These are phyloP conservation scores for Microbotryomycetes sp. DNA, from an alignment of 1,284 basidiomycete species.

Conservation along the genomic window DNA sequence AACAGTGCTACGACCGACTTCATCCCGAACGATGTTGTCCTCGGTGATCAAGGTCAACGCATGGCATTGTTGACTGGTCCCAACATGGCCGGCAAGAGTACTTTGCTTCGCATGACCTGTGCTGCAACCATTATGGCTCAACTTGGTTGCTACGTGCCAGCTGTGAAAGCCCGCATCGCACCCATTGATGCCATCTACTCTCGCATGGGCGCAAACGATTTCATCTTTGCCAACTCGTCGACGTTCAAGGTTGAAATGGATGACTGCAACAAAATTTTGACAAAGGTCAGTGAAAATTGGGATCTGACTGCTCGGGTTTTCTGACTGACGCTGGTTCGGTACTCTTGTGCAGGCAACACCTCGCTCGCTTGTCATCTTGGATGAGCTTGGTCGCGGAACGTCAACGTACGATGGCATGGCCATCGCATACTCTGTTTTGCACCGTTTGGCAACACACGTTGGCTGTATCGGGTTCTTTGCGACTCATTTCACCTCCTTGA, in stretches of 20 bases:
- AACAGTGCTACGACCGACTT: conserved; percentile 54
- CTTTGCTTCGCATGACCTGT: conserved; percentile 79
- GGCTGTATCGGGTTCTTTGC: conserved; percentile 61
- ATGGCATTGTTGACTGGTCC: conserved; percentile 90
- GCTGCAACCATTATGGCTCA: conserved; percentile 38
- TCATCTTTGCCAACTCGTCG: conserved; percentile 90
- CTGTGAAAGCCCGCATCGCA: conserved; percentile 68
- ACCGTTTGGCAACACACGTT: conserved; percentile 83
- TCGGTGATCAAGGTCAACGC: conserved; percentile 68
- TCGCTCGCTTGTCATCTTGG: conserved; percentile 85
- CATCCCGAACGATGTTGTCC: conserved; percentile 86
- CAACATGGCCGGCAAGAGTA: conserved; percentile 52
- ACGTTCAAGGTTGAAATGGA: conserved; percentile 96
- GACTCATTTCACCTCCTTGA: conserved; percentile 79
- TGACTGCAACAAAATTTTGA: conserved; percentile 50
- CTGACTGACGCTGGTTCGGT: background rate
- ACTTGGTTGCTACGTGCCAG: conserved; percentile 94
- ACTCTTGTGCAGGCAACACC: conserved; percentile 64
- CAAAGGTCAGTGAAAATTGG: conserved; percentile 52
- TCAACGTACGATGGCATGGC: conserved; percentile 79
- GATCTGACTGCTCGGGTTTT: background rate
- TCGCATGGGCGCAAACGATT: conserved; percentile 94
- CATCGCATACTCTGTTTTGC: conserved; percentile 86
- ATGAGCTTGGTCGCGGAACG: conserved; percentile 72
- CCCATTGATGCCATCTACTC: conserved; percentile 93